Conservation (phyloP, 2,329 filamentous ascomycete species). For the Fusarium domesticum region DNA sequence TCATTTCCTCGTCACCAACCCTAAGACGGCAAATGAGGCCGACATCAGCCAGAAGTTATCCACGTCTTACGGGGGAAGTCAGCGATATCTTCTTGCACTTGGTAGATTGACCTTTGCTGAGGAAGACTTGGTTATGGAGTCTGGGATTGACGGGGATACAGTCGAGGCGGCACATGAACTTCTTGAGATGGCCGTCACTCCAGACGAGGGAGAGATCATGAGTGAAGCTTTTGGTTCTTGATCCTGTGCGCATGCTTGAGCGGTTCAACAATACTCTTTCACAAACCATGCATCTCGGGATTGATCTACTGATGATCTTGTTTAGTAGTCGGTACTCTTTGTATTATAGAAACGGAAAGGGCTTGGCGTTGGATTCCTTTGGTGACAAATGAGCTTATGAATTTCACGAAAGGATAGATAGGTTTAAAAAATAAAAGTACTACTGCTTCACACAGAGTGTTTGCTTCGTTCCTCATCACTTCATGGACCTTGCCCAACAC, state of each 20-base stretch:
- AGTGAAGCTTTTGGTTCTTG: constrained; percentile 41
- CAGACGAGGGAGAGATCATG: constrained; percentile 58
- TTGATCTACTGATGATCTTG: too few species aligned
- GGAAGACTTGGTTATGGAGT: constrained; percentile 74
- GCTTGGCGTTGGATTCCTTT: too few species aligned
- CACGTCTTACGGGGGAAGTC: constrained; percentile 66
- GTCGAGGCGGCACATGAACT: constrained; percentile 78
- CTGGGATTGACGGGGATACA: constrained; percentile 72
- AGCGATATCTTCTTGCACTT: constrained; percentile 78
- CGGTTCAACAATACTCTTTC: background rate
- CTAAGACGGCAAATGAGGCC: constrained; percentile 42
- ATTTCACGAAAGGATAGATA: too few species aligned
- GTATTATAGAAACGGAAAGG: too few species aligned
- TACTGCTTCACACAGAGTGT: too few species aligned
- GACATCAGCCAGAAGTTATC: constrained; percentile 71
- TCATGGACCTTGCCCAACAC: too few species aligned
- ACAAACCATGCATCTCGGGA: too few species aligned
- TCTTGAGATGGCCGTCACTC: constrained; percentile 75
- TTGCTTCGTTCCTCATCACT: background rate
- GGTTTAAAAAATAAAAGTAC: too few species aligned
- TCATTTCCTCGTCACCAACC: constrained; percentile 51
- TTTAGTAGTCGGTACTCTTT: too few species aligned
- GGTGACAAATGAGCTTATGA: too few species aligned
- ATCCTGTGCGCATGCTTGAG: constrained; percentile 3
- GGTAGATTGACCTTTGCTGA: constrained; percentile 81